Evolutionary conservation across 169 alveolate species (phyloP), one percentile per base, ranked within the genome.

Genomic region (Fabrea salina): DNA sequence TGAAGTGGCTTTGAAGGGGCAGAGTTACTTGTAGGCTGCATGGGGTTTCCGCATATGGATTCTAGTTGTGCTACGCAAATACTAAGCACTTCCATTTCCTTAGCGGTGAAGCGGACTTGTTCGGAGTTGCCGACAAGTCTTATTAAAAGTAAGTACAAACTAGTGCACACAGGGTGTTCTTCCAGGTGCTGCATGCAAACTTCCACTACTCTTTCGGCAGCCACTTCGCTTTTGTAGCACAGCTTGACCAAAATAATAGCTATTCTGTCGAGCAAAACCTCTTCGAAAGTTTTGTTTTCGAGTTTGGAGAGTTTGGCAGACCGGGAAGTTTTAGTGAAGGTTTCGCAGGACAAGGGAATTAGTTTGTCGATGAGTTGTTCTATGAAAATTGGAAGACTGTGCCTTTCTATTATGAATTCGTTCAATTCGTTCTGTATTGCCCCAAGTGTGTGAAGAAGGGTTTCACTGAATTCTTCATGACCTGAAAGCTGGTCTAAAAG

Each of bases 61-160:
- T 68, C 64, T 19, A 68, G 32, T 13, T 41, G 39, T 13, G 43
- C 32, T n/a, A 68, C 59, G 8, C 40, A n/a, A 68, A 68, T 68
- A 30, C 78, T 68, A 11, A 64, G 50, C 16, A 30, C 35, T 25
- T 68, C 78, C 66, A 68, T 13, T 16, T 68, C 78, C 44, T 68
- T 68, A 19, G n/a, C 32, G 0, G 41, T 30, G n/a, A 19, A 8
- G 40, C 32, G 19, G 8, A 44, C 61, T 2, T 68, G 57, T 8
- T 68, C 78, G 13, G 57, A 43, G 30, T 11, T 13, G 16, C 13
- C 13, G 1, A 68, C 13, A 19, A 68, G 41, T 22, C 25, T 40
- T 19, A 47, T 19, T 8, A 68, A n/a, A 8, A 47, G 13, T 25
- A n/a, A 3, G 35, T 16, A 32, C 2, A 22, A 43, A 22, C 30